These are phyloP conservation scores for Cystobasidium onofrii DNA, from an alignment of 768 basidiomycete species.

Conservation along the genomic window DNA sequence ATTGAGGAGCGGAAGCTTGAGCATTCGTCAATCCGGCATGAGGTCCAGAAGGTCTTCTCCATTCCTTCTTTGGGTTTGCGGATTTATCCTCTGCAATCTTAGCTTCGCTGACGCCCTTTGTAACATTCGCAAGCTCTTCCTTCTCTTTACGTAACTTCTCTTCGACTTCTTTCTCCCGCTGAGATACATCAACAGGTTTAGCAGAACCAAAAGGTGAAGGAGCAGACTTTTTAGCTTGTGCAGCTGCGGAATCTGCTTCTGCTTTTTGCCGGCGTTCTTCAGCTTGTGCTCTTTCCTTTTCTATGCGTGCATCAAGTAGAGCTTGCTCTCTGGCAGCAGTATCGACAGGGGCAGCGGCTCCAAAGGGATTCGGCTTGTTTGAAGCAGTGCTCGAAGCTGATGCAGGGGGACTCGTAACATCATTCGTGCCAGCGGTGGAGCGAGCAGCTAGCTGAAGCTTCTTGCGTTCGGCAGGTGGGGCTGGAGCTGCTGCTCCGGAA, in stretches of 20 bases:
- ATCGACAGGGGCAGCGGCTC: slow-evolving; percentile 82
- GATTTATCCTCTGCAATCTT: slow-evolving; percentile 26
- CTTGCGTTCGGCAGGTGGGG: slow-evolving; percentile 70
- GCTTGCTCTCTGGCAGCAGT: slow-evolving; percentile 58
- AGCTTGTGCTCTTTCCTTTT: slow-evolving; percentile 37
- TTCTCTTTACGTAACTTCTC: slow-evolving; percentile 44
- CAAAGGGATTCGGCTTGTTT: slow-evolving; percentile 66
- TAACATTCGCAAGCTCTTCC: background rate
- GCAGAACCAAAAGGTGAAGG: slow-evolving; percentile 80
- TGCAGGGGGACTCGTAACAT: slow-evolving; percentile 60
- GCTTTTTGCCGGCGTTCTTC: slow-evolving; percentile 42
- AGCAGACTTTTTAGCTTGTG: slow-evolving; percentile 34
- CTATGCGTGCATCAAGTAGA: slow-evolving; percentile 32
- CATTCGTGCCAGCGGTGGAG: slow-evolving; percentile 56
- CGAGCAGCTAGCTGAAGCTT: slow-evolving; percentile 77
- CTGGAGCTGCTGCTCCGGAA: slow-evolving; percentile 51
- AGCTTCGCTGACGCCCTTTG: slow-evolving; percentile 6
- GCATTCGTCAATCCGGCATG: slow-evolving; percentile 15
- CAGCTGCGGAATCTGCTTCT: slow-evolving; percentile 33
- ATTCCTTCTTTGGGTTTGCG: slow-evolving; percentile 24
- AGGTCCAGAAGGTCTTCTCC: slow-evolving; percentile 15
- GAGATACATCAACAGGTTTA: slow-evolving; percentile 74
- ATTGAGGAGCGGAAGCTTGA: slow-evolving; percentile 16
- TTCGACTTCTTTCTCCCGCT: slow-evolving; percentile 62
- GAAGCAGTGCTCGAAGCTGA: slow-evolving; percentile 46